Evolutionary conservation across 768 basidiomycete species (phyloP).

Genomic region (Lactifluus volemus): DNA sequence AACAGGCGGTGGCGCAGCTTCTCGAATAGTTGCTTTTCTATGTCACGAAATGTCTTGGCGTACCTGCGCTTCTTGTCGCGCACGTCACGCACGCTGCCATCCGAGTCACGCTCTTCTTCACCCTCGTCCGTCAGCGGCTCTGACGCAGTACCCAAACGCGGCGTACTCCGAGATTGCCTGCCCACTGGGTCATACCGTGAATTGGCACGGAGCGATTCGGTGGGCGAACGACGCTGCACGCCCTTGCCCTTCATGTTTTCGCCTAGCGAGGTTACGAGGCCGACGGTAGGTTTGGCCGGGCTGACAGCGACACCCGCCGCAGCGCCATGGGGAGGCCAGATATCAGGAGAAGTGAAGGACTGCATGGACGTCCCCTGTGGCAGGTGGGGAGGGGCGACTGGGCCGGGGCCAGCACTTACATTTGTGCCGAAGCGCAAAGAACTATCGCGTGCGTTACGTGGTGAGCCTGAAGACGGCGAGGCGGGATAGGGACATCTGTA

Average conservation of each 20-base stretch:
- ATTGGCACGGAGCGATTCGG: conserved; percentile 5
- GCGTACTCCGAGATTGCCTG: background rate
- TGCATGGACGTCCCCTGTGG: background rate
- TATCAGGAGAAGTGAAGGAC: conserved; percentile 1
- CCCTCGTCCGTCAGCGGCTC: conserved; percentile 12
- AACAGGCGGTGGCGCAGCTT: conserved; percentile 15
- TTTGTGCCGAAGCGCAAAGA: background rate
- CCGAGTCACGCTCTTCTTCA: conserved; percentile 19
- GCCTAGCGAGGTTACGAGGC: background rate
- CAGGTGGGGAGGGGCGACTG: background rate
- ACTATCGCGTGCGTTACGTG: background rate
- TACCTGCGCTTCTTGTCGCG: conserved; percentile 17
- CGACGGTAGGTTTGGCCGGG: background rate
- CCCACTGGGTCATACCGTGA: conserved; percentile 11
- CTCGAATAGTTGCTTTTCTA: conserved; percentile 16
- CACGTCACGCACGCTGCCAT: conserved; percentile 11
- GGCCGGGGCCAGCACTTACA: background rate
- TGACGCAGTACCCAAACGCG: background rate
- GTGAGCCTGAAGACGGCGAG: conserved; percentile 1
- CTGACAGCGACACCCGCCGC: background rate
- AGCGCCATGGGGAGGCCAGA: conserved; percentile 4
- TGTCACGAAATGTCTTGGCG: conserved; percentile 16
- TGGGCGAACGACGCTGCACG: conserved; percentile 7
- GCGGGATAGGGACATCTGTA: conserved; percentile 2
- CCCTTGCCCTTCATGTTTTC: conserved; percentile 1